Conservation (phyloP, 2,329 filamentous ascomycete genomes). For the Leptographium radiaticola region DNA sequence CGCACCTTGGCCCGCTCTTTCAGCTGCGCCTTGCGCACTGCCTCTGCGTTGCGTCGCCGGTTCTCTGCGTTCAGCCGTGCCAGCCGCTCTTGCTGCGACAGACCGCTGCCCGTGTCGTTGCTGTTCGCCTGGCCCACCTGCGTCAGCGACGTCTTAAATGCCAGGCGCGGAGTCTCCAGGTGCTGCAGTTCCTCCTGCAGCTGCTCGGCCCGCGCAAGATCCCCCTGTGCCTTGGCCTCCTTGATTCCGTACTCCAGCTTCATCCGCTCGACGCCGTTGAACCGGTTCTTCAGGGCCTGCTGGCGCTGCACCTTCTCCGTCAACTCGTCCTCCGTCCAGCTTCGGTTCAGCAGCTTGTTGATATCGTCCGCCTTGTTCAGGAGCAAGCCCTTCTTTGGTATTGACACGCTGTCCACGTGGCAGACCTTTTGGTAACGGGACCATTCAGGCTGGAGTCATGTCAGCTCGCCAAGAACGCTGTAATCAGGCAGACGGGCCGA, state of each 20-base stretch:
- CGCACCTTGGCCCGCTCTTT: conserved; percentile 58
- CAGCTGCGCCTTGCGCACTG: conserved; percentile 80
- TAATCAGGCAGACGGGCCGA: too few relatives aligned
- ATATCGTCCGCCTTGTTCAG: conserved; percentile 67
- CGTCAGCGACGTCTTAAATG: conserved; percentile 54
- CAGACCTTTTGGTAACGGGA: conserved; percentile 68
- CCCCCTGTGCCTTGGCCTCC: conserved; percentile 49
- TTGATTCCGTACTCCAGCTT: conserved; percentile 52
- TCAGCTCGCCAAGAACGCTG: neutral
- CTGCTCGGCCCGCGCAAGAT: conserved; percentile 41
- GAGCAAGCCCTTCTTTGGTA: conserved; percentile 62
- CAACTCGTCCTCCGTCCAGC: conserved; percentile 74
- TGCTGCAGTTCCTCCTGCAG: conserved; percentile 48
- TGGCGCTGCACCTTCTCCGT: conserved; percentile 64
- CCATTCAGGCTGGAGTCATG: conserved; percentile 53
- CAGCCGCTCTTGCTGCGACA: conserved; percentile 66
- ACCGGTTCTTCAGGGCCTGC: conserved; percentile 52
- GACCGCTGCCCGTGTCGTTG: conserved; percentile 9
- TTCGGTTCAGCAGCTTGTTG: conserved; percentile 62
- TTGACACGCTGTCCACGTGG: conserved; percentile 53
- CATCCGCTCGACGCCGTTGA: conserved; percentile 54
- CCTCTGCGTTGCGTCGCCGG: conserved; percentile 71
- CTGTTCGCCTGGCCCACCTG: conserved; percentile 18
- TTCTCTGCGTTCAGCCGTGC: conserved; percentile 76
- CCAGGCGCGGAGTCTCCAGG: conserved; percentile 55